These are phyloP conservation scores for Sporothrix variecibatus DNA, from an alignment of 2,329 filamentous ascomycete genomes.

Conservation along the genomic window DNA sequence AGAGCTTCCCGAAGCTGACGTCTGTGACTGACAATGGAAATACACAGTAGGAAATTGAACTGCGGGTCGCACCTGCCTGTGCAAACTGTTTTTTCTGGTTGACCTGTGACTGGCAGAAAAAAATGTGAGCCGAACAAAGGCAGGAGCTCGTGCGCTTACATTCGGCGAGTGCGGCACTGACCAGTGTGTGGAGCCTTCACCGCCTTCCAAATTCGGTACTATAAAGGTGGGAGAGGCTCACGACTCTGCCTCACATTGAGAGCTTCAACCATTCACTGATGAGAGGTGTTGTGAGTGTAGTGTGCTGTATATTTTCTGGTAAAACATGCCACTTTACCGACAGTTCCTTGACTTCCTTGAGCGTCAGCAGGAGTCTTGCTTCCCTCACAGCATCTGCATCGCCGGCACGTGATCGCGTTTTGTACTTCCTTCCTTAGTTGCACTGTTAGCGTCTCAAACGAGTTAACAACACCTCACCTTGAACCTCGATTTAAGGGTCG, in stretches of 20 bases:
- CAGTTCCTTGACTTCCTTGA: neutral
- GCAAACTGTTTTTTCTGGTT: neutral
- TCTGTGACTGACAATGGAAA: neutral
- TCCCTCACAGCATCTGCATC: neutral
- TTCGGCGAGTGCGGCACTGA: neutral
- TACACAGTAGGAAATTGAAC: too few species aligned
- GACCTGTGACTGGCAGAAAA: slow-evolving; percentile 17
- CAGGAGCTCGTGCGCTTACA: neutral
- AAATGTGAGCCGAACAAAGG: neutral
- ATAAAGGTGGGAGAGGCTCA: neutral
- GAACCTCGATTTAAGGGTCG: neutral
- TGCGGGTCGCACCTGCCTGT: neutral
- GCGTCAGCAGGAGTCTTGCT: neutral
- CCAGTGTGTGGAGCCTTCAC: neutral
- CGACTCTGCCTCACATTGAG: neutral
- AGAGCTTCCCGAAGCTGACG: neutral
- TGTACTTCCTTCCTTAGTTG: neutral
- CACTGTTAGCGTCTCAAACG: neutral
- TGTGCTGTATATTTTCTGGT: neutral
- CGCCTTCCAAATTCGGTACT: neutral
- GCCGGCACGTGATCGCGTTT: neutral
- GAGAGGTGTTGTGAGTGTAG: neutral
- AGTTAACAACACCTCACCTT: neutral
- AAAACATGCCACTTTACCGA: neutral
- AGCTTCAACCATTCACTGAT: neutral